phyloP scores from a whole-genome alignment of 192 early-diverging fungal species.

The Backusella morwellensis region DNA sequence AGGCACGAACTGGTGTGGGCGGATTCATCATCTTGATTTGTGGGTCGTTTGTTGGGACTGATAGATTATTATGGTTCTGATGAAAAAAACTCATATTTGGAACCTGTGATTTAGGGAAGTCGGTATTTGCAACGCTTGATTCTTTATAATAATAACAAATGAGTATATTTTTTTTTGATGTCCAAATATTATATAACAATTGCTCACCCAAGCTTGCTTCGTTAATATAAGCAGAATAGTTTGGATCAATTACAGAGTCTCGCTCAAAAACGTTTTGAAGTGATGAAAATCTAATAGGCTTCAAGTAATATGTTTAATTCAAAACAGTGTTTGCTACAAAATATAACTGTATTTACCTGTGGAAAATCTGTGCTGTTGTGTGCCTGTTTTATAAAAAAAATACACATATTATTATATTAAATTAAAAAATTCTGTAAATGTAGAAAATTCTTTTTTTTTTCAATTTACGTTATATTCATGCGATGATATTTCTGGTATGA shows the following conservation, averaged over 20 bases:
- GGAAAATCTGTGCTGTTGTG: not conserved
- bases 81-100: slow-evolving; percentile 1
- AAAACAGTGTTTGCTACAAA: not conserved
- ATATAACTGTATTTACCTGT: slow-evolving; percentile 2
- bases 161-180: not conserved
- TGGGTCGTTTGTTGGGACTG: not conserved
- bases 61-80: slow-evolving; percentile 10
- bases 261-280: not conserved
- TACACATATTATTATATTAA: not conserved
- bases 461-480: slow-evolving; percentile 7
- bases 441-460: not conserved
- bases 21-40: slow-evolving; percentile 12
- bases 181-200: not conserved
- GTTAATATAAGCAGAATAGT: not conserved
- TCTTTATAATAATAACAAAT: not conserved
- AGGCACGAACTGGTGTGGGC: slow-evolving; percentile 12
- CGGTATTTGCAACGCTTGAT: not conserved
- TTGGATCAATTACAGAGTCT: slow-evolving; percentile 16
- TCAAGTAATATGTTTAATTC: not conserved
- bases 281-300: slow-evolving; percentile 11
- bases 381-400: not conserved
- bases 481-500: slow-evolving; percentile 2
- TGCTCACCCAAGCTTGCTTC: slow-evolving; percentile 12
- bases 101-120: not conserved
- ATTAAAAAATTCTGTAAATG: not conserved